phyloP scores from a whole-genome alignment of 2,329 filamentous ascomycete species.

The Juglanconis oblonga region DNA sequence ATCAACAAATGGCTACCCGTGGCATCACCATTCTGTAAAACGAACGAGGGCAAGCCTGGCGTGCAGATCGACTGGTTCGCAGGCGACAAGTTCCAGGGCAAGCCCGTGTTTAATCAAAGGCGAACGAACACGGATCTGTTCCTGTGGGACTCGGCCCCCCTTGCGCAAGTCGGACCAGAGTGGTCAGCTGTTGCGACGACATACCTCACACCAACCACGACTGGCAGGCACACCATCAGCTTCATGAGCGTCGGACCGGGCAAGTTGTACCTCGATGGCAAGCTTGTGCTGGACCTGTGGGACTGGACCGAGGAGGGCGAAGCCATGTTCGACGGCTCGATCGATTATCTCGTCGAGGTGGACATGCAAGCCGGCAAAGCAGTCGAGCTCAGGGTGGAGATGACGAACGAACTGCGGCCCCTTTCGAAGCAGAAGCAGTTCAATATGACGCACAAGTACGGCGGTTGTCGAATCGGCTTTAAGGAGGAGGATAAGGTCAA shows the following conservation, averaged over 20 bases:
- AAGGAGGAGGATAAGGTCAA: conserved; percentile 62
- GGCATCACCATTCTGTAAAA: conserved; percentile 57
- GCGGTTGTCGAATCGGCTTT: conserved; percentile 69
- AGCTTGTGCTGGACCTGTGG: conserved; percentile 62
- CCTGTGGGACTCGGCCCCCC: conserved; percentile 67
- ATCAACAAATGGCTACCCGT: conserved; percentile 65
- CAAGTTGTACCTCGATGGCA: conserved; percentile 56
- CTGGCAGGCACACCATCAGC: conserved; percentile 63
- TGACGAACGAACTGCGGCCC: conserved; percentile 64
- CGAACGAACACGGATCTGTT: conserved; percentile 65
- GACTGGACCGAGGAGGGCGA: conserved; percentile 68
- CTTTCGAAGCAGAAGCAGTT: conserved; percentile 55
- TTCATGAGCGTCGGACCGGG: conserved; percentile 67
- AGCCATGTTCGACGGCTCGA: conserved; percentile 68
- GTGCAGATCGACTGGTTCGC: conserved; percentile 64
- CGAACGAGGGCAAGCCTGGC: conserved; percentile 54
- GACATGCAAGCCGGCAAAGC: conserved; percentile 57
- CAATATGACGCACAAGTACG: conserved; percentile 62
- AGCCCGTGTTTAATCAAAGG: conserved; percentile 54
- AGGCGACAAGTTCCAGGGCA: conserved; percentile 60
- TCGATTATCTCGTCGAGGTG: conserved; percentile 61
- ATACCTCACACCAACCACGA: conserved; percentile 54
- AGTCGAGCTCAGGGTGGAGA: conserved; percentile 61
- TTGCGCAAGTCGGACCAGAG: conserved; percentile 55
- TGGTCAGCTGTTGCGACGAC: conserved; percentile 65